These are phyloP conservation scores for Chenopodium formosanum DNA, from an alignment of 148 eudicot species.

Conservation along the genomic window DNA sequence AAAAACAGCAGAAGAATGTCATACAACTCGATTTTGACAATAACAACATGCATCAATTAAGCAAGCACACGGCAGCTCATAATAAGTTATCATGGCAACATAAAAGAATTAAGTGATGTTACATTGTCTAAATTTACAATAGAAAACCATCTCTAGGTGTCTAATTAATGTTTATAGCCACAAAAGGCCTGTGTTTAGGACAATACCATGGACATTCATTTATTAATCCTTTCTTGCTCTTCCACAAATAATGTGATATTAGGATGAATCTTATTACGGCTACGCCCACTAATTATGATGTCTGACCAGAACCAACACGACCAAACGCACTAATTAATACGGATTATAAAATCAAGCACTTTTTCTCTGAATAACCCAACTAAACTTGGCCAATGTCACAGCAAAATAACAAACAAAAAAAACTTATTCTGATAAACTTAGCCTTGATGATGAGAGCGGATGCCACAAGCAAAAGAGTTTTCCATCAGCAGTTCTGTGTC, in stretches of 20 bases:
- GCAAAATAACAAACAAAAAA: background rate
- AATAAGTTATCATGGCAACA: background rate
- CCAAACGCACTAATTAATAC: background rate
- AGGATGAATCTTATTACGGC: no score
- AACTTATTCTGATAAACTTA: background rate
- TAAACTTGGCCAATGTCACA: background rate
- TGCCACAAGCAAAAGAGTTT: background rate
- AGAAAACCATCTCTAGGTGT: background rate
- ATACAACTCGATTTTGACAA: background rate
- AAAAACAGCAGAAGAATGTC: background rate
- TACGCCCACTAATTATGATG: background rate
- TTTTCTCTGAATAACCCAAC: background rate
- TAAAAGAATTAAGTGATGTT: background rate
- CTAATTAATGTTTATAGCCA: background rate
- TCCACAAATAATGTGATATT: background rate
- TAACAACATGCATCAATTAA: background rate
- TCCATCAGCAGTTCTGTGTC: background rate
- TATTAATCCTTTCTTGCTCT: background rate
- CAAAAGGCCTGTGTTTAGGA: background rate
- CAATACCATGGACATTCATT: background rate
- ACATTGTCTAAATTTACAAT: background rate
- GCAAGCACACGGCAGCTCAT: background rate
- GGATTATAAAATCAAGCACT: background rate
- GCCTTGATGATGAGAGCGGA: background rate
- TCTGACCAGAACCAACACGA: background rate